Base-by-base conservation (phyloP, 768 basidiomycete genomes). In the Phlegmacium glaucopus region DNA sequence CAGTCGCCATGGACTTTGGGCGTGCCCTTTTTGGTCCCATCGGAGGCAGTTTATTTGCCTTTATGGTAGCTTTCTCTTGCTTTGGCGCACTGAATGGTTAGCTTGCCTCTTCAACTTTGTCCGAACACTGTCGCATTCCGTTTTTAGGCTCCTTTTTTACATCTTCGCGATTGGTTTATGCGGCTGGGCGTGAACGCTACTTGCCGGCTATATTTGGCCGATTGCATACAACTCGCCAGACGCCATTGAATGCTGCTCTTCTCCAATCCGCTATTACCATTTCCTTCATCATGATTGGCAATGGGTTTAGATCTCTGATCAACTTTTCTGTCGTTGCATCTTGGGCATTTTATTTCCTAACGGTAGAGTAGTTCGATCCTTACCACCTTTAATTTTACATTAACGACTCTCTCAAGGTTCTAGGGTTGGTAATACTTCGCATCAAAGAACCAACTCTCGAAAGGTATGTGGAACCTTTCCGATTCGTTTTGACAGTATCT, bases 41-140 rank as follows among this genome's bases (percentile, higher is more conserved):
- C n/a, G 95, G 96, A 26, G 94, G 88, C 1, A 79, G 82, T 5
- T 57, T 93, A 12, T 96, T 99, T 61, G 91, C 95, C 1, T 74
- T 85, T 42, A 83, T 93, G 77, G 95, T 99, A 11, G 90, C 93
- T 1, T 77, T 97, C 48, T 96, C 94, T 3, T 96, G 93, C 63
- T 92, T 99, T 54, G 95, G 95, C 13, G 93, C 96, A 1, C 67
- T 99, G 44, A 95, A 96, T 62, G 89, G 93, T 82, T 53, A 61
- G 59, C 45, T 39, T 36, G 22, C 12, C 11, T 18, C 34, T 10
- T 27, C 29, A 12, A 37, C 44, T 27, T 17, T 27, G 22, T 29
- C 22, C 37, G 39, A 38, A 37, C 48, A 35, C 28, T 46, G 44
- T 50, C 48, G 52, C 42, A 42, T 30, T 54, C 43, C 49, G 34